A percentile compares a stretch with the other conserved stretches of the same genome.
Conservation (phyloP, 208 protist genomes). For the Novymonas esmeraldas region DNA sequence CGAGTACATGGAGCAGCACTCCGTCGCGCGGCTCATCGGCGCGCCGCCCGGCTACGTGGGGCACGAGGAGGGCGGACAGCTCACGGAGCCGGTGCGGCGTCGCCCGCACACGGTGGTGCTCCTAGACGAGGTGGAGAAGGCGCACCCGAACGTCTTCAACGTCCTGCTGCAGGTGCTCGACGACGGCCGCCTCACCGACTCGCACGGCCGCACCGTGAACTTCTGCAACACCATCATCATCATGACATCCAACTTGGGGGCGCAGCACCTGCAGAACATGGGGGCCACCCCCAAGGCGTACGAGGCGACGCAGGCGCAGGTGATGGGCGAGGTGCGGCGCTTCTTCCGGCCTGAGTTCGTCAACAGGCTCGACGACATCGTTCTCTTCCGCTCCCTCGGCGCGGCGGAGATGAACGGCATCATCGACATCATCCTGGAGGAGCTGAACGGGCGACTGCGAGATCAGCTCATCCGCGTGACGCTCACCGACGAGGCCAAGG, state of each 20-base stretch:
- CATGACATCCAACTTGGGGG: slow-evolving; percentile 97
- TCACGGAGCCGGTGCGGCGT: slow-evolving; percentile 98
- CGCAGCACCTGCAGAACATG: slow-evolving; percentile 74
- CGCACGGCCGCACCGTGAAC: slow-evolving; percentile 96
- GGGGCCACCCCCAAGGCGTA: slow-evolving; percentile 45
- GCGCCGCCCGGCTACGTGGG: slow-evolving; percentile 99
- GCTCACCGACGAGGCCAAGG: slow-evolving; percentile 63
- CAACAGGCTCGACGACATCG: slow-evolving; percentile 98
- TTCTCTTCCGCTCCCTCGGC: slow-evolving; percentile 96
- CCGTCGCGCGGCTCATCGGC: slow-evolving; percentile 97
- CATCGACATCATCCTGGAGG: slow-evolving; percentile 90
- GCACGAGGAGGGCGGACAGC: slow-evolving; percentile 98
- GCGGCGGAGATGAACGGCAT: slow-evolving; percentile 87
- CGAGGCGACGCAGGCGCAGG: slow-evolving; percentile 54
- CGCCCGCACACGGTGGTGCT: slow-evolving; percentile 98
- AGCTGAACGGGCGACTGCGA: slow-evolving; percentile 73
- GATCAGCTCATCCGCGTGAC: slow-evolving; percentile 61
- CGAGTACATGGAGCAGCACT: slow-evolving; percentile 99
- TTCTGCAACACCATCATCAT: slow-evolving; percentile 99
- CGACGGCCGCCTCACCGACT: slow-evolving; percentile 98
- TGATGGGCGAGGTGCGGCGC: slow-evolving; percentile 90
- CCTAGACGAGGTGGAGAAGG: slow-evolving; percentile 99
- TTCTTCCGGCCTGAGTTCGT: slow-evolving; percentile 98
- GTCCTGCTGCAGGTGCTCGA: slow-evolving; percentile 98
- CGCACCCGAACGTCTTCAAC: slow-evolving; percentile 97